Evolutionary conservation across 2,329 filamentous ascomycete genomes (phyloP).

Genomic region (Fusarium sp.): DNA sequence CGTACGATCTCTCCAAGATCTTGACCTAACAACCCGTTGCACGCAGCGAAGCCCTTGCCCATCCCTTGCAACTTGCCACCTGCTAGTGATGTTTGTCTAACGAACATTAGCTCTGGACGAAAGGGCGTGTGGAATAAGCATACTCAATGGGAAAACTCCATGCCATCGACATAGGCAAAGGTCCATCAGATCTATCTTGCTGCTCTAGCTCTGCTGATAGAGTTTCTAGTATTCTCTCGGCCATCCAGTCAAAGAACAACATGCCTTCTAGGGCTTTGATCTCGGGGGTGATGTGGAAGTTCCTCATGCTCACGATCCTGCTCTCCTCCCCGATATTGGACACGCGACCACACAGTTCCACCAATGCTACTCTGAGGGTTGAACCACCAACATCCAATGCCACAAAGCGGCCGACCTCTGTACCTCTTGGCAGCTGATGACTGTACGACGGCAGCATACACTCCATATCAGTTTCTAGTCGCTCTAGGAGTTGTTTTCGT

Average conservation of each 20-base stretch:
- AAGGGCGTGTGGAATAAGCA: neutral
- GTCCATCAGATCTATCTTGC: slow-evolving; percentile 50
- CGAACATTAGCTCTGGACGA: slow-evolving; percentile 36
- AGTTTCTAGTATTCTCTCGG: slow-evolving; percentile 66
- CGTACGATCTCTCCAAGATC: slow-evolving; percentile 69
- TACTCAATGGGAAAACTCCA: slow-evolving; percentile 77
- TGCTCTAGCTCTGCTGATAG: slow-evolving; percentile 56
- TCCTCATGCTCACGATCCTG: slow-evolving; percentile 63
- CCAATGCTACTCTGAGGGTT: slow-evolving; percentile 71
- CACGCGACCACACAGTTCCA: slow-evolving; percentile 64
- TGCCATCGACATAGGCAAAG: slow-evolving; percentile 68
- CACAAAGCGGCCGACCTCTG: slow-evolving; percentile 67
- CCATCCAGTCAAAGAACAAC: slow-evolving; percentile 76
- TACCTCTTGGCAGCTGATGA: slow-evolving; percentile 69
- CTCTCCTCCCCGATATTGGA: slow-evolving; percentile 52
- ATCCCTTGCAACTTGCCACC: slow-evolving; percentile 68
- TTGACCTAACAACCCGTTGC: slow-evolving; percentile 65
- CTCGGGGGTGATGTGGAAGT: slow-evolving; percentile 65
- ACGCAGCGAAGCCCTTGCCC: slow-evolving; percentile 73
- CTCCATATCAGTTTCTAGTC: slow-evolving; percentile 60
- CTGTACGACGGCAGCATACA: slow-evolving; percentile 75
- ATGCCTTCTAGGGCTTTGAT: slow-evolving; percentile 67
- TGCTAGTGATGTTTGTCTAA: slow-evolving; percentile 70
- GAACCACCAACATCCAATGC: slow-evolving; percentile 76
- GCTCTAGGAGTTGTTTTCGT: slow-evolving; percentile 64